These are phyloP conservation scores for Metarhizium humberi DNA, from an alignment of 2,329 filamentous ascomycete species.

Conservation along the genomic window DNA sequence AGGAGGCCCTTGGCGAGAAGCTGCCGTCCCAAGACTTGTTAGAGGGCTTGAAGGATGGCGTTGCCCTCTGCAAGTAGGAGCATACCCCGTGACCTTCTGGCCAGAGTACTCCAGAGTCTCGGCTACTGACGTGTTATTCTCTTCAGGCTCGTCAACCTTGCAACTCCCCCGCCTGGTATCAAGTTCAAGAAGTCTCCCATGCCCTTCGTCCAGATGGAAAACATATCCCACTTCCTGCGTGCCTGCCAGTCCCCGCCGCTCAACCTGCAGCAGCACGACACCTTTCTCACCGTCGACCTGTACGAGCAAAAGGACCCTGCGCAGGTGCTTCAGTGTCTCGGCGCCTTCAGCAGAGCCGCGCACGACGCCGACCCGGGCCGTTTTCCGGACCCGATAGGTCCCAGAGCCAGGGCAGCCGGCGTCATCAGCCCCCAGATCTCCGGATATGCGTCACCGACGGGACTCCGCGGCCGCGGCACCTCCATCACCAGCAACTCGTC, in stretches of 20 bases:
- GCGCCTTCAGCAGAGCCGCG: constrained; percentile 83
- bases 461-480: constrained; percentile 34
- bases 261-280: constrained; percentile 84
- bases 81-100: not conserved
- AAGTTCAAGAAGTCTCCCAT: constrained; percentile 87
- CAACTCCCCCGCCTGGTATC: constrained; percentile 65
- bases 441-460: constrained; percentile 41
- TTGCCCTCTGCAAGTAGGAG: constrained; percentile 79
- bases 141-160: constrained; percentile 72
- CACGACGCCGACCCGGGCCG: constrained; percentile 61
- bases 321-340: constrained; percentile 87
- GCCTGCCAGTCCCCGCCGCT: constrained; percentile 80
- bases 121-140: not conserved
- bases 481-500: constrained; percentile 53
- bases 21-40: constrained; percentile 69
- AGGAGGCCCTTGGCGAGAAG: constrained; percentile 65
- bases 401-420: constrained; percentile 43
- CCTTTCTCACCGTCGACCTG: constrained; percentile 93
- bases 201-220: constrained; percentile 99
- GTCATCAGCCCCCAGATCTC: constrained; percentile 59
- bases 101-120: not conserved
- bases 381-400: constrained; percentile 70
- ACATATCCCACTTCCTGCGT: constrained; percentile 90
- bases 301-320: constrained; percentile 94
- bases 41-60: constrained; percentile 80